Evolutionary conservation across 495 filamentous ascomycete species (phyloP), one percentile per base, ranked within the genome.

Genomic region (Aspergillus incahuasiensis): DNA sequence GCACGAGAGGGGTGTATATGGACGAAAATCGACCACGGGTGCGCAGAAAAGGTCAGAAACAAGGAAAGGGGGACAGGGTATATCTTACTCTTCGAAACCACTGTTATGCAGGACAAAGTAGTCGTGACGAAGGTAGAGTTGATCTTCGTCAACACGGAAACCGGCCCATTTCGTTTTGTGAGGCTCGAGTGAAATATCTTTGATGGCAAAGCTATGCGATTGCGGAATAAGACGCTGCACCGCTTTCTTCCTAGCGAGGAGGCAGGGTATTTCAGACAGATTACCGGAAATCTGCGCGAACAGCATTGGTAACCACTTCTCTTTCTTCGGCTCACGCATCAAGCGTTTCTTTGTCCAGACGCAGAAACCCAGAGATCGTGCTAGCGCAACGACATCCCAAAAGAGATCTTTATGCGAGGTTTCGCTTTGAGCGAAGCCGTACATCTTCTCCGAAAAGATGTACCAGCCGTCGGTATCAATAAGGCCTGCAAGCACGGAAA

Each of bases 11-110:
- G 32, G 6, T 2, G 32, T 15, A 5, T 12, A 35, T 35, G 12
- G 12, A 9, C 32, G 12, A 35, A 35, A 35, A 11, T 15, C 32
- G 32, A 35, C 32, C 32, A 35, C 32, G 9, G 13, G 32, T 7
- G 28, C 35, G 24, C 11, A 38, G 25, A 11, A 22, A 51, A 25
- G 22, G 34, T 24, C 43, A 20, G 7, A 48, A 19, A 8, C 18
- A 48, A 39, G 20, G 34, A 49, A 13, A 11, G 32, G 3, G 30
- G 28, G 28, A 9, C 9, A 5, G 9, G 9, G 28, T 30, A 9
- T 19, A 13, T 18, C 34, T 40, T 45, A 57, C 47, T 91, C 88
- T 64, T 90, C 85, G 58, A 91, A 90, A 64, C 87, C 85, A 54
- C 65, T 75, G 50, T 71, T 75, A 59, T 73, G 68, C 62, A 79